Evolutionary conservation across 176 grass and related monocot species (phyloP).

Genomic region (Thalia dealbata): DNA sequence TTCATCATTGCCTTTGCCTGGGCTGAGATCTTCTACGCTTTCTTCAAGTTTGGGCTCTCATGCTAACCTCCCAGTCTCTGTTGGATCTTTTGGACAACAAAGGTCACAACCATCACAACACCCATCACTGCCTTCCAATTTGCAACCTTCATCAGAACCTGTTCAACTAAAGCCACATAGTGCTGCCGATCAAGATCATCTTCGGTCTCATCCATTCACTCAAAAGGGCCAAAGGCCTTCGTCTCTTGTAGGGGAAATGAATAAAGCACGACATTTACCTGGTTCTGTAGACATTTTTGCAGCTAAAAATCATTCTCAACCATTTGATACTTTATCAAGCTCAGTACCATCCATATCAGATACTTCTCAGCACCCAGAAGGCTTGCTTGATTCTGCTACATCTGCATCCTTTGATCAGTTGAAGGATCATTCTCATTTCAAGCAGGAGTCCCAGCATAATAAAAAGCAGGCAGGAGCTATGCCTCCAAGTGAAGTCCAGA

Average conservation of each 20-base stretch:
- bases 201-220: slow-evolving; percentile 29
- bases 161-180: slow-evolving; percentile 40
- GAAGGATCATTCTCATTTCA: slow-evolving; percentile 23
- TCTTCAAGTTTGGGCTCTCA: slow-evolving; percentile 33
- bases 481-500: slow-evolving; percentile 17
- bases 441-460: slow-evolving; percentile 24
- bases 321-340: slow-evolving; percentile 12
- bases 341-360: slow-evolving; percentile 12
- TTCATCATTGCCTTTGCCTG: slow-evolving; percentile 39
- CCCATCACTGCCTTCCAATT: slow-evolving; percentile 36
- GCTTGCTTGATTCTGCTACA: slow-evolving; percentile 20
- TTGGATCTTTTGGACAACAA: slow-evolving; percentile 35
- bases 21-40: slow-evolving; percentile 26
- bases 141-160: slow-evolving; percentile 27
- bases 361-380: slow-evolving; percentile 29
- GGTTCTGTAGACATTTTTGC: slow-evolving; percentile 20
- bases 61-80: slow-evolving; percentile 26
- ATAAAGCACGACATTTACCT: slow-evolving; percentile 13
- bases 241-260: slow-evolving; percentile 22
- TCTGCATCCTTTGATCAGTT: slow-evolving; percentile 17
- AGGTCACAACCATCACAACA: slow-evolving; percentile 51
- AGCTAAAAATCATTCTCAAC: slow-evolving; percentile 23
- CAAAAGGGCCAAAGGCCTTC: slow-evolving; percentile 25
- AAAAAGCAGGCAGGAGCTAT: slow-evolving; percentile 22
- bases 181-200: slow-evolving; percentile 37